Evolutionary conservation across 2,329 filamentous ascomycete genomes (phyloP).

Genomic region (Cordyceps militaris): DNA sequence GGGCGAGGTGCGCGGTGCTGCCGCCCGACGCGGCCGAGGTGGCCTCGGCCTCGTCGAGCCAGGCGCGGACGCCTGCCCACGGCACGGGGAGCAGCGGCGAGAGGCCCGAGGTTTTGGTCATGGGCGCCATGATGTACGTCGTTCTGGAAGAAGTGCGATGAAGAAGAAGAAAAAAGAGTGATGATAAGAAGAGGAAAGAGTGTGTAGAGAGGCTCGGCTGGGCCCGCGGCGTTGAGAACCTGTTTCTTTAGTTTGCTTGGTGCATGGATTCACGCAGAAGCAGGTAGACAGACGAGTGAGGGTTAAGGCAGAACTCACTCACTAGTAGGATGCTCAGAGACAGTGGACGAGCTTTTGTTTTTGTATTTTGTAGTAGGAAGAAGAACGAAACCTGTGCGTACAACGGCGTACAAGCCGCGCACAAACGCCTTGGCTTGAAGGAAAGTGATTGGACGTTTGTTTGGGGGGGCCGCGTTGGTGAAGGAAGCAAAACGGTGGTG

Average conservation of each 20-base stretch:
- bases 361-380: background rate
- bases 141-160: background rate
- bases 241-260: background rate
- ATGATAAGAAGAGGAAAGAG: background rate
- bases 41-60: conserved; percentile 34
- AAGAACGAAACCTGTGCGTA: background rate
- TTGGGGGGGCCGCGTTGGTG: too few species aligned
- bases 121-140: background rate
- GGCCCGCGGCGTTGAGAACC: background rate
- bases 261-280: background rate
- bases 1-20: conserved; percentile 17
- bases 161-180: background rate
- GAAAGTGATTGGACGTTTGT: background rate
- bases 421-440: background rate
- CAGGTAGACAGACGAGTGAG: background rate
- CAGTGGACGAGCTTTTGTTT: background rate
- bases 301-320: background rate
- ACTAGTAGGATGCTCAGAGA: too few species aligned
- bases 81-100: conserved; percentile 18
- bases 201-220: background rate
- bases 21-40: conserved; percentile 23
- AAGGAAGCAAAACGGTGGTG: too few species aligned
- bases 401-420: background rate
- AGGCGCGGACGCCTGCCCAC: conserved; percentile 31
- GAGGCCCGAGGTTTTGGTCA: background rate